phyloP scores from a whole-genome alignment of 1,139 yeast genomes.

The Blastobotrys illinoisensis region DNA sequence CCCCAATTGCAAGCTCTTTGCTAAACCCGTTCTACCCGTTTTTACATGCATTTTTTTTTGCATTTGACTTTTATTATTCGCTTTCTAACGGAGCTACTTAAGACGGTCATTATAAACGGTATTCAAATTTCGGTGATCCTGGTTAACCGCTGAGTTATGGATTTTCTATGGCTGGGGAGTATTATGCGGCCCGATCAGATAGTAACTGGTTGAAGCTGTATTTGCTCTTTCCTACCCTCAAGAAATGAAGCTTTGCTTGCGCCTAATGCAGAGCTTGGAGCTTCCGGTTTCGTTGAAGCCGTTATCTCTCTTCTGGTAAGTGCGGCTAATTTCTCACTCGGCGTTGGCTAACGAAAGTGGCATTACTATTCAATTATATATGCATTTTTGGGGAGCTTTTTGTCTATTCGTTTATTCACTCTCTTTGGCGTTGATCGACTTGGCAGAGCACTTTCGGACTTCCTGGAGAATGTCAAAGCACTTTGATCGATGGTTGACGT shows the following conservation, averaged over 20 bases:
- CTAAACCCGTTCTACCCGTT: neutral
- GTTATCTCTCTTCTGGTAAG: neutral
- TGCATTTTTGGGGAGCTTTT: neutral
- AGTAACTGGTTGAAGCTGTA: neutral
- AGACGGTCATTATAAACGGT: neutral
- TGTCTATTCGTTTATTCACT: neutral
- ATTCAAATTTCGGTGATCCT: neutral
- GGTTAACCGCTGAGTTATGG: neutral
- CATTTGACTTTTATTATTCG: neutral
- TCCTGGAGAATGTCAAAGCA: slow-evolving; percentile 38
- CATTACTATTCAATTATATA: neutral
- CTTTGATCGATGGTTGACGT: slow-evolving; percentile 35
- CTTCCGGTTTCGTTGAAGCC: neutral
- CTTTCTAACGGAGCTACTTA: neutral
- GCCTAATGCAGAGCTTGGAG: neutral
- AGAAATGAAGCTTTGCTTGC: neutral
- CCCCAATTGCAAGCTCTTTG: neutral
- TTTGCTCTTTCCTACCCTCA: neutral
- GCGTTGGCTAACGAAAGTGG: neutral
- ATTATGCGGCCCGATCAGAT: neutral
- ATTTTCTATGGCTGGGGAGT: neutral
- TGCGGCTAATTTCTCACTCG: neutral
- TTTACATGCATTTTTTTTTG: neutral
- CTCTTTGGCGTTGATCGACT: slow-evolving; percentile 24
- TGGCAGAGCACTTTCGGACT: slow-evolving; percentile 36